Evolutionary conservation across 2,329 filamentous ascomycete genomes (phyloP), one percentile per base, ranked within the genome.

Genomic region (Fusarium pseudonygamai): DNA sequence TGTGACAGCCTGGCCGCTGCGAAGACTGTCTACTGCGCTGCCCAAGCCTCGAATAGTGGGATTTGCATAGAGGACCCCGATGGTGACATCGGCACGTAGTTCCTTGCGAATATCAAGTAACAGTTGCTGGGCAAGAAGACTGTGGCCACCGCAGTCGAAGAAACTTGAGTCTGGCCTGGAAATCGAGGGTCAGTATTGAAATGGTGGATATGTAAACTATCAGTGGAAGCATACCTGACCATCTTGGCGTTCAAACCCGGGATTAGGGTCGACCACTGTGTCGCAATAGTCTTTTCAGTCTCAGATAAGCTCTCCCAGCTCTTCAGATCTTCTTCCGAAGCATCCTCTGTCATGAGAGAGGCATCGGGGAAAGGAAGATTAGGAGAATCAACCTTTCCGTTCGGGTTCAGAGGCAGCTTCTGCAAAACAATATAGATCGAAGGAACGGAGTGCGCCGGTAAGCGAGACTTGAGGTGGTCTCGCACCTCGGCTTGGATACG

Each of bases 301-400:
- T 75, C 67, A 9, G 74, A 75, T 39, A 83, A 60, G 2, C 76
- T 40, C 24, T 89, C 88, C 67, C 90, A 90, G 77, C 93, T 90
- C 83, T 81, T 80, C 30, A 80, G 50, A 60, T 83, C 80, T 58
- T 82, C 81, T 16, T 80, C 80, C 1, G 80, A 78, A 14, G 80
- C 80, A 28, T 80, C 81, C 55, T 79, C 78, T n/a, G 81, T 87
- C 39, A 90, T 90, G 28, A 47, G 55, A 34, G 39, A 46, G 30
- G 56, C 56, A 81, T 96, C 93, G 1, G 93, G 93, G 87, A 94
- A 96, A 2, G 93, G 93, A 60, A 96, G 84, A 4, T 90, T 91
- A 26, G 93, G 92, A 79, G 90, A 92, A 82, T 96, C 93, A 55
- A 95, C 89, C 83, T 96, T 96, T 74, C 93, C 92, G 75, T 94